Conservation (phyloP, 2,329 filamentous ascomycete species). For the Colletotrichum brevisporum region DNA sequence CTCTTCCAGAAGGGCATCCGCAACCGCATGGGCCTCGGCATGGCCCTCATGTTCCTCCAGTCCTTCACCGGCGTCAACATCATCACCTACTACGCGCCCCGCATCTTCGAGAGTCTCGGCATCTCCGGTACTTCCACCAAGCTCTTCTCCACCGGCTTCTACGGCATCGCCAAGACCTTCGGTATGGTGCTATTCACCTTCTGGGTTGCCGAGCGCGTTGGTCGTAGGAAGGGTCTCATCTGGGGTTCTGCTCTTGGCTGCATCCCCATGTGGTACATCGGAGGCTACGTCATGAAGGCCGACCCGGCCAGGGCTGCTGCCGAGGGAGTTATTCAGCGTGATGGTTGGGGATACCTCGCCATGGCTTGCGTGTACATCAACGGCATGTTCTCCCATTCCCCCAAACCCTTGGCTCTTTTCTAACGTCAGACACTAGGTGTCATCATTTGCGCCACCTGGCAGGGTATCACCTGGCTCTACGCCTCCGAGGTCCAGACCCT, state of each 20-base stretch:
- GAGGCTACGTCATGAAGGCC: constrained; percentile 51
- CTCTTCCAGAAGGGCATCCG: constrained; percentile 53
- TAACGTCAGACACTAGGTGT: constrained; percentile 1
- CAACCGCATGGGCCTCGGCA: constrained; percentile 64
- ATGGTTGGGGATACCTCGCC: constrained; percentile 59
- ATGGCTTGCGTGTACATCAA: constrained; percentile 64
- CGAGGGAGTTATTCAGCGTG: constrained; percentile 58
- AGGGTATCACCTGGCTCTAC: constrained; percentile 60
- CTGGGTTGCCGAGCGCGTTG: constrained; percentile 62
- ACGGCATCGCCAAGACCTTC: constrained; percentile 55
- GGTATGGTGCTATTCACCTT: constrained; percentile 57
- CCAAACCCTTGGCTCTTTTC: background rate
- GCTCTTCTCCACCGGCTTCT: constrained; percentile 57
- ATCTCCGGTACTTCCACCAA: constrained; percentile 50
- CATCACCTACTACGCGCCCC: constrained; percentile 69
- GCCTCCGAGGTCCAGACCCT: constrained; percentile 62
- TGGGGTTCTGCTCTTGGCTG: constrained; percentile 56
- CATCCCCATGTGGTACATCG: constrained; percentile 58
- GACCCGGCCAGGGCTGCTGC: constrained; percentile 56
- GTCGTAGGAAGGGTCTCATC: constrained; percentile 63
- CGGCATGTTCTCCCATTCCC: constrained; percentile 9
- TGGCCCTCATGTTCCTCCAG: constrained; percentile 64
- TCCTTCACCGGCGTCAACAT: constrained; percentile 65
- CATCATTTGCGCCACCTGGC: constrained; percentile 57
- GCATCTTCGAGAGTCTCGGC: constrained; percentile 55